These are phyloP conservation scores for Chrysosphaeria jannelii DNA, from an alignment of 2,329 filamentous ascomycete species.

Conservation along the genomic window DNA sequence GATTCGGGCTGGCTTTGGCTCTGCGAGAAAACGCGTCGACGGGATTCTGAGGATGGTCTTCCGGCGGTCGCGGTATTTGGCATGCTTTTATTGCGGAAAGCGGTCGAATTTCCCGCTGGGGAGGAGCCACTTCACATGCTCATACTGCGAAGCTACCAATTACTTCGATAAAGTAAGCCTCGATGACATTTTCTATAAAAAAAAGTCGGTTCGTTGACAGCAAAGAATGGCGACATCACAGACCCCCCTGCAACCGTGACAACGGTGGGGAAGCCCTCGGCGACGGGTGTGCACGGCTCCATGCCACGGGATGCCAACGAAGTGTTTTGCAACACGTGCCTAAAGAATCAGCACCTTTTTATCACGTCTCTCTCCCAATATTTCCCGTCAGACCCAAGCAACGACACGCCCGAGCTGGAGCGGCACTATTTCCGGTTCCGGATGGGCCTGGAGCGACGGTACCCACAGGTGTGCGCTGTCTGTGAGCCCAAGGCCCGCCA, in stretches of 20 bases:
- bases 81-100: slow-evolving; percentile 56
- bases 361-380: slow-evolving; percentile 53
- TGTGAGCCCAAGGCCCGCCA: slow-evolving; percentile 49
- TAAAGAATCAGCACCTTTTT: slow-evolving; percentile 69
- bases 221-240: slow-evolving; percentile 57
- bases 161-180: slow-evolving; percentile 47
- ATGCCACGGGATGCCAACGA: slow-evolving; percentile 3
- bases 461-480: slow-evolving; percentile 61
- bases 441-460: slow-evolving; percentile 43
- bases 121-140: slow-evolving; percentile 37
- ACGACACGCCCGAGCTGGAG: slow-evolving; percentile 40
- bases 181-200: background rate
- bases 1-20: too few relatives aligned
- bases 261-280: slow-evolving; percentile 10
- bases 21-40: slow-evolving; percentile 36
- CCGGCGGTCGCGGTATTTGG: slow-evolving; percentile 15
- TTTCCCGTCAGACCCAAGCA: slow-evolving; percentile 28
- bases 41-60: slow-evolving; percentile 22
- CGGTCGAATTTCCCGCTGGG: background rate
- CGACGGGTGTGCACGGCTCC: too few relatives aligned
- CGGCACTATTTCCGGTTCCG: slow-evolving; percentile 39
- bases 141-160: slow-evolving; percentile 60
- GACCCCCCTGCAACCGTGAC: slow-evolving; percentile 44
- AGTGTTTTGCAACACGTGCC: slow-evolving; percentile 44
- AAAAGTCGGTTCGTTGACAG: background rate